A percentile compares a stretch with the other conserved stretches of the same genome.
phyloP scores from a whole-genome alignment of 805 yeast species.

The Teunomyces tritomae region DNA sequence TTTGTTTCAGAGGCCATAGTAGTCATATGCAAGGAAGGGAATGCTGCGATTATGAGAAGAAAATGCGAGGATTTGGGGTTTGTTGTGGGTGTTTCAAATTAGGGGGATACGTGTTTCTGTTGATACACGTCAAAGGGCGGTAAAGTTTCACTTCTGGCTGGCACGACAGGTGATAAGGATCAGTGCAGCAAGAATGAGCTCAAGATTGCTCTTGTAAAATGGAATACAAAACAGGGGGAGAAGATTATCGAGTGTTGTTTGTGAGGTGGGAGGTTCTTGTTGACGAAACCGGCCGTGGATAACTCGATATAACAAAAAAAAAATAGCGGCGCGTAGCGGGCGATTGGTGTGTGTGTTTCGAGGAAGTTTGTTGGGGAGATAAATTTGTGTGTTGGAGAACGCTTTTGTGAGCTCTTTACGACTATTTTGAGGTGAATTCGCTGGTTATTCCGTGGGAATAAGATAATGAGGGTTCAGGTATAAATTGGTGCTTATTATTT shows the following conservation, averaged over 20 bases:
- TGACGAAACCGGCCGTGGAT: slow-evolving; percentile 1
- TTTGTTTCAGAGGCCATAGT: slow-evolving; percentile 14
- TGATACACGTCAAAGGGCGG: neutral
- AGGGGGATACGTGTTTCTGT: slow-evolving; percentile 2
- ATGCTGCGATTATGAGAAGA: neutral
- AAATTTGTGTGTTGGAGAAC: neutral
- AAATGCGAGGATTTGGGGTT: slow-evolving; percentile 1
- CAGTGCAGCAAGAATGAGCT: slow-evolving; percentile 1
- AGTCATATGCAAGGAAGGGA: slow-evolving; percentile 7
- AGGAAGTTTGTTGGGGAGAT: neutral
- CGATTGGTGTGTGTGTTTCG: neutral
- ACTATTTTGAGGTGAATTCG: neutral
- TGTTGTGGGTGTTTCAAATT: neutral
- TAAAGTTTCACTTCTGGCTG: neutral
- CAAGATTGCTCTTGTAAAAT: neutral
- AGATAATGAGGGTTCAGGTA: neutral
- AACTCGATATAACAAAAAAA: neutral
- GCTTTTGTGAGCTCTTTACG: neutral
- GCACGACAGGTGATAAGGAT: neutral
- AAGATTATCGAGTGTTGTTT: too few species aligned
- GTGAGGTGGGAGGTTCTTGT: neutral
- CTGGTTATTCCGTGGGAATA: neutral
- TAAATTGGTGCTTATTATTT: neutral
- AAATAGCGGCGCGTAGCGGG: slow-evolving; percentile 1
- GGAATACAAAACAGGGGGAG: neutral